These are phyloP conservation scores for Ogataea thermomethanolica DNA, from an alignment of 805 yeast species.

Conservation along the genomic window DNA sequence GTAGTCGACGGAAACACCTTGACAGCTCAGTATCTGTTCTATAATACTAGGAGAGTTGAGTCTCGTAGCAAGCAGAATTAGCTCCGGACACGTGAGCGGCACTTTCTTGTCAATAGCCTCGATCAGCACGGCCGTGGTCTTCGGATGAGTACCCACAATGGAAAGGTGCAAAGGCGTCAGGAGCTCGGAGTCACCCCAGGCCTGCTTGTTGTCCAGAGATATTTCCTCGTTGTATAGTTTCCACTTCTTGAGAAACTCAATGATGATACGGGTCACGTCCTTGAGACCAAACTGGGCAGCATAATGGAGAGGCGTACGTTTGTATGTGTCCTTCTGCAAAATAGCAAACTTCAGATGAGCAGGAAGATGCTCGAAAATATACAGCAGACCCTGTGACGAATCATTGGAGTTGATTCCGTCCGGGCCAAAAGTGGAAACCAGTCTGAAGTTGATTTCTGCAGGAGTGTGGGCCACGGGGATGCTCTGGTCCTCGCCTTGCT, in stretches of 20 bases:
- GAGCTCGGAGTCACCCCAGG: constrained; percentile 78
- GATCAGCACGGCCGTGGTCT: constrained; percentile 61
- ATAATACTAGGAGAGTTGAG: constrained; percentile 59
- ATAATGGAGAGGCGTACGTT: constrained; percentile 85
- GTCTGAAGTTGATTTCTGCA: constrained; percentile 45
- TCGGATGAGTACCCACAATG: constrained; percentile 77
- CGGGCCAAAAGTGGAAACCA: constrained; percentile 54
- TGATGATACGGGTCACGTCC: constrained; percentile 54
- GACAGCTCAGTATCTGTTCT: constrained; percentile 46
- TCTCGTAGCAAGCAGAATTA: constrained; percentile 66
- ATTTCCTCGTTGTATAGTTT: constrained; percentile 44
- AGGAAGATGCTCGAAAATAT: constrained; percentile 56
- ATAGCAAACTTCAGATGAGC: constrained; percentile 52
- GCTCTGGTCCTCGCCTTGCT: constrained; percentile 18
- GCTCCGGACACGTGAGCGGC: constrained; percentile 47
- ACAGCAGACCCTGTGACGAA: constrained; percentile 54
- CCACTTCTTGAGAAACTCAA: constrained; percentile 59
- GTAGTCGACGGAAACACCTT: constrained; percentile 63
- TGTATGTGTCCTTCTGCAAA: constrained; percentile 67
- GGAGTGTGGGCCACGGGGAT: constrained; percentile 39
- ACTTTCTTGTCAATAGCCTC: constrained; percentile 37
- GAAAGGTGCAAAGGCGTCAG: constrained; percentile 82
- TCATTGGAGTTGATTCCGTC: constrained; percentile 61
- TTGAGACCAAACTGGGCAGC: constrained; percentile 83
- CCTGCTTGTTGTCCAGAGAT: constrained; percentile 51